phyloP scores from a whole-genome alignment of 2,329 filamentous ascomycete genomes.

The Clonostachys rhizophaga region DNA sequence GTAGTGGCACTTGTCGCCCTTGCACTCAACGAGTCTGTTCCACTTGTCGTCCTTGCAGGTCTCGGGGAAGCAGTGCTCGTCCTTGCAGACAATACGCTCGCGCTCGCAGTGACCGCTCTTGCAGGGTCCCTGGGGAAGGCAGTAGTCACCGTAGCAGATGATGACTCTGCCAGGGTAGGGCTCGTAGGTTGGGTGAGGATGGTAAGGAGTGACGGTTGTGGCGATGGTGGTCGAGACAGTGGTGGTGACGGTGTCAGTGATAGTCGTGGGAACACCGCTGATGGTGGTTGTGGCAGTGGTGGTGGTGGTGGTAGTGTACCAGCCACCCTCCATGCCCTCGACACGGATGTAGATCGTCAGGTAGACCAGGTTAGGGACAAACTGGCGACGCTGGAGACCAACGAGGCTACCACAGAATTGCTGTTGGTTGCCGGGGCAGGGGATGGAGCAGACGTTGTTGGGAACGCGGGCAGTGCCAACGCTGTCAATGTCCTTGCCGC shows the following conservation, averaged over 20 bases:
- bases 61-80: constrained; percentile 6
- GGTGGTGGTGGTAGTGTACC: not conserved
- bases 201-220: constrained; percentile 19
- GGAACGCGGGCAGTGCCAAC: constrained; percentile 3
- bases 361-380: constrained; percentile 1
- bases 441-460: constrained; percentile 5
- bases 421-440: constrained; percentile 9
- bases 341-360: constrained; percentile 5
- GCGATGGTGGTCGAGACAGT: constrained; percentile 8
- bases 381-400: not conserved
- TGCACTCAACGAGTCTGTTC: constrained; percentile 7
- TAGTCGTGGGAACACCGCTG: not conserved
- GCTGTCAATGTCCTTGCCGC: constrained; percentile 8
- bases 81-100: constrained; percentile 7
- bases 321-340: constrained; percentile 2
- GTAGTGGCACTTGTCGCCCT: constrained; percentile 7
- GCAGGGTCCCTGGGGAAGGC: constrained; percentile 14
- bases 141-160: constrained; percentile 16
- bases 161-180: constrained; percentile 8
- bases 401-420: constrained; percentile 7
- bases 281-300: too few relatives aligned
- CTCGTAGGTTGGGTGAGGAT: constrained; percentile 13
- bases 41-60: constrained; percentile 3
- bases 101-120: constrained; percentile 7
- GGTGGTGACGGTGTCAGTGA: constrained; percentile 17